Conservation (phyloP, 2,329 filamentous ascomycete species). For the Apiospora sp. region DNA sequence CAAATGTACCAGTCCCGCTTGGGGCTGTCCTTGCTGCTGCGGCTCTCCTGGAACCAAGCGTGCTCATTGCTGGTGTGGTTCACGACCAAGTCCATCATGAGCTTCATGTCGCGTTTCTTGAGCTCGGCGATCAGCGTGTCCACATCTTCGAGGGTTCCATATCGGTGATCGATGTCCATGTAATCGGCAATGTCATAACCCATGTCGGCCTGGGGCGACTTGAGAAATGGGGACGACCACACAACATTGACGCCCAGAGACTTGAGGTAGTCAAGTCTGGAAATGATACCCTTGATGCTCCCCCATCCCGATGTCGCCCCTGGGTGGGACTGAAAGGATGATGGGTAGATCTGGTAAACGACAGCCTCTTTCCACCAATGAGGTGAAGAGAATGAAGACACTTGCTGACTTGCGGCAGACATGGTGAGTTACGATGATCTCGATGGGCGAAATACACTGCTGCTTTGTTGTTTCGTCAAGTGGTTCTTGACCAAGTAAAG, state of each 20-base stretch:
- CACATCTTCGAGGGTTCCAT: slow-evolving; percentile 72
- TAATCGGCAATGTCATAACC: slow-evolving; percentile 77
- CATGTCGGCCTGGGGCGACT: slow-evolving; percentile 72
- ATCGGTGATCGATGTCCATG: slow-evolving; percentile 68
- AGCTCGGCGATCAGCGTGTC: slow-evolving; percentile 67
- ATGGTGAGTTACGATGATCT: background rate
- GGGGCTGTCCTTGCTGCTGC: slow-evolving; percentile 65
- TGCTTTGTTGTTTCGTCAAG: background rate
- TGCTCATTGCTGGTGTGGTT: slow-evolving; percentile 81
- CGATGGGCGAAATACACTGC: background rate
- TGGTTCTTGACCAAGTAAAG: background rate
- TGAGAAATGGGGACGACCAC: slow-evolving; percentile 73
- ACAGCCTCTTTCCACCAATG: slow-evolving; percentile 60
- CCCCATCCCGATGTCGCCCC: slow-evolving; percentile 62
- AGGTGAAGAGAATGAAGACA: slow-evolving; percentile 21
- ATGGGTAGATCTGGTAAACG: slow-evolving; percentile 67
- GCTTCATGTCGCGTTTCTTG: slow-evolving; percentile 70
- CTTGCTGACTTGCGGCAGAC: slow-evolving; percentile 7
- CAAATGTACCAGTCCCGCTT: slow-evolving; percentile 76
- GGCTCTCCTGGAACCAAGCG: slow-evolving; percentile 74
- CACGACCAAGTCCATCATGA: slow-evolving; percentile 79
- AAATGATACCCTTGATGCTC: slow-evolving; percentile 69
- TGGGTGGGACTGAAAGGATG: slow-evolving; percentile 65
- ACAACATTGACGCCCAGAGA: slow-evolving; percentile 68
- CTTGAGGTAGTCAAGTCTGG: slow-evolving; percentile 68